Percentiles rank a stretch among this genome's conserved stretches.
Conservation (phyloP, 1,139 yeast species). For the Hanseniaspora gamundiae region DNA sequence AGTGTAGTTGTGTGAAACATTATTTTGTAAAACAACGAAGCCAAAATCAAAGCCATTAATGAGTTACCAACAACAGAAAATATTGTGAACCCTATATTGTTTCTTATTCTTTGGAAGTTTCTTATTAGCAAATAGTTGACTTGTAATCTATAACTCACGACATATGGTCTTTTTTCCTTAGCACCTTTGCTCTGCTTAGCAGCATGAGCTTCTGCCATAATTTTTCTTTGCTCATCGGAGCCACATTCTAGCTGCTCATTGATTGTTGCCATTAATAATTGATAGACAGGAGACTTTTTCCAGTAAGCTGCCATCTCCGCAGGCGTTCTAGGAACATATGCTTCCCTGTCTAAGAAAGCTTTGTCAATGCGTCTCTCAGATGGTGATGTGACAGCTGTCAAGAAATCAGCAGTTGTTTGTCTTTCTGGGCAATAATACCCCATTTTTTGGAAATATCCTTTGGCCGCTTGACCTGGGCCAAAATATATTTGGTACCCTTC, state of each 20-base stretch:
- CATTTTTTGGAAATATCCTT: slow-evolving; percentile 35
- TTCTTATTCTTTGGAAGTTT: slow-evolving; percentile 42
- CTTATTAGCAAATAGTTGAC: slow-evolving; percentile 40
- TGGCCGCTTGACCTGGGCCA: slow-evolving; percentile 53
- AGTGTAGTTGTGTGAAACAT: slow-evolving; percentile 27
- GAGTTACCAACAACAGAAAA: slow-evolving; percentile 44
- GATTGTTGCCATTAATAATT: slow-evolving; percentile 27
- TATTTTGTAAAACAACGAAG: slow-evolving; percentile 55
- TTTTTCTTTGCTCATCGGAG: slow-evolving; percentile 8
- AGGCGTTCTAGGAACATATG: slow-evolving; percentile 56
- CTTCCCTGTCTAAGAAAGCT: slow-evolving; percentile 32
- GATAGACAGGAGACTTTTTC: slow-evolving; percentile 50
- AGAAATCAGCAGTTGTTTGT: slow-evolving; percentile 73
- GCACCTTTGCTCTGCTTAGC: slow-evolving; percentile 41
- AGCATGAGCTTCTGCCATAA: slow-evolving; percentile 29
- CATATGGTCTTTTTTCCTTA: slow-evolving; percentile 40
- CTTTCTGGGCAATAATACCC: slow-evolving; percentile 65
- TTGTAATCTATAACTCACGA: slow-evolving; percentile 44
- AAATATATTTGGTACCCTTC: slow-evolving; percentile 69
- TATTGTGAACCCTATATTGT: slow-evolving; percentile 50
- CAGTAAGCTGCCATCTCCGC: slow-evolving; percentile 59
- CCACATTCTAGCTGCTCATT: slow-evolving; percentile 7
- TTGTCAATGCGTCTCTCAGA: slow-evolving; percentile 40
- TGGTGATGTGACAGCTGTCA: slow-evolving; percentile 71
- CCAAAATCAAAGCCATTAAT: slow-evolving; percentile 47